Percentiles rank a stretch among this genome's conserved stretches.
Evolutionary conservation across 78 protist species (phyloP).

Genomic region (Tieghemostelium lacteum): DNA sequence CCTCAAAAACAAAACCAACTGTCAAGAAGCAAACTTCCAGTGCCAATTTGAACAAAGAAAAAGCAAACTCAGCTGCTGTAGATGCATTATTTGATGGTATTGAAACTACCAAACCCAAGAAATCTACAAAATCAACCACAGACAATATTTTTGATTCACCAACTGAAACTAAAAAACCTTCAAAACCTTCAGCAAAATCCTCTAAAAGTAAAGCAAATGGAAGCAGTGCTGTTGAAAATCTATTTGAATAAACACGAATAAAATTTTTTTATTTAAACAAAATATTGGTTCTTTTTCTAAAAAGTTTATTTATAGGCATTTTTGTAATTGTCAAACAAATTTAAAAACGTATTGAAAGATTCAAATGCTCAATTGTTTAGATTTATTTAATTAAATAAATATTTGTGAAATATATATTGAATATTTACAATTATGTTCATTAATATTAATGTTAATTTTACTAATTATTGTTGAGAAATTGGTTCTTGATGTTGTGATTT

Average conservation of each 20-base stretch:
- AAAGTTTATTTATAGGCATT: too few species aligned
- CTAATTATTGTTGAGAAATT: too few species aligned
- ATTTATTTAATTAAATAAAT: too few species aligned
- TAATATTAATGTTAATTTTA: too few species aligned
- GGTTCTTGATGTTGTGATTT: too few species aligned
- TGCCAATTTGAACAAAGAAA: neutral
- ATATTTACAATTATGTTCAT: too few species aligned
- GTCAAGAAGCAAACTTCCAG: neutral
- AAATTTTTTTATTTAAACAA: too few species aligned
- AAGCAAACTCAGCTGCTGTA: neutral
- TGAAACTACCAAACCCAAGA: neutral
- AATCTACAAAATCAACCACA: conserved; percentile 11
- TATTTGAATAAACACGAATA: conserved; percentile 1
- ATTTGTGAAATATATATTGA: too few species aligned
- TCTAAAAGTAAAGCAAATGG: neutral
- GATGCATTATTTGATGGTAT: conserved; percentile 14
- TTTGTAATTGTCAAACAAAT: too few species aligned
- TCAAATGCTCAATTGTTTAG: too few species aligned
- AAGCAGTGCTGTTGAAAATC: neutral
- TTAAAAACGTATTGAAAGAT: too few species aligned
- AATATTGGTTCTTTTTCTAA: too few species aligned
- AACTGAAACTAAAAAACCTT: neutral
- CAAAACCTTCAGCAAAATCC: neutral
- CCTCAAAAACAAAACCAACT: neutral
- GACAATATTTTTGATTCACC: conserved; percentile 51